These are phyloP conservation scores for Mimosa pudica DNA, from an alignment of 306 rosid species.

Conservation along the genomic window DNA sequence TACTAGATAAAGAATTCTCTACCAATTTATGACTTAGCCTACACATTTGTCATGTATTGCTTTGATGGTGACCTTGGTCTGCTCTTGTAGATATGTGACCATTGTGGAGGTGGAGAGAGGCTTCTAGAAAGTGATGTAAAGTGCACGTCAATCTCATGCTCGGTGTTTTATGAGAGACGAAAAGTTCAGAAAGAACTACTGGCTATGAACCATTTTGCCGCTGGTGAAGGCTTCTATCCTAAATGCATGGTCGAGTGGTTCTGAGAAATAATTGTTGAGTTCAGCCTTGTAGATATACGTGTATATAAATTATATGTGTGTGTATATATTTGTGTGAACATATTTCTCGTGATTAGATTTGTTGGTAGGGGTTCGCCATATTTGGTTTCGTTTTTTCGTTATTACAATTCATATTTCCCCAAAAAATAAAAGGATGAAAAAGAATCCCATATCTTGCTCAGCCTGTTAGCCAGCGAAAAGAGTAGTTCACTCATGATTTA, in stretches of 20 bases:
- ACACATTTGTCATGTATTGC: not conserved
- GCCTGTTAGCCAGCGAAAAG: not conserved
- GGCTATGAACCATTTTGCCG: constrained; percentile 68
- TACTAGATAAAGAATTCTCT: not conserved
- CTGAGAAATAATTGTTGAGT: constrained; percentile 29
- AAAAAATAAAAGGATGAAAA: not conserved
- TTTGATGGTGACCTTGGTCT: constrained; percentile 15
- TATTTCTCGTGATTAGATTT: not conserved
- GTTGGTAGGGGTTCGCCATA: not conserved
- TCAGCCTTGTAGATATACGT: not conserved
- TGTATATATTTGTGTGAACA: not conserved
- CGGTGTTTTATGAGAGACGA: constrained; percentile 79
- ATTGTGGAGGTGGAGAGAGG: constrained; percentile 86
- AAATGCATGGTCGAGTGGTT: constrained; percentile 81
- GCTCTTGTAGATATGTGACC: constrained; percentile 72
- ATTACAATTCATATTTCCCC: not conserved
- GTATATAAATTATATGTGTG: no score
- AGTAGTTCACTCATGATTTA: not conserved
- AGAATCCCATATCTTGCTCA: not conserved
- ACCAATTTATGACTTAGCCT: not conserved
- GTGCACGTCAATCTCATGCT: constrained; percentile 85
- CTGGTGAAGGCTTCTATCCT: constrained; percentile 70
- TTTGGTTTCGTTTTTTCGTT: not conserved
- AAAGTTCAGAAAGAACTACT: constrained; percentile 85
- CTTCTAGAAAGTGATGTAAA: constrained; percentile 67